Base-by-base conservation (phyloP, 2,329 filamentous ascomycete genomes). In the Biscogniauxia sp. region DNA sequence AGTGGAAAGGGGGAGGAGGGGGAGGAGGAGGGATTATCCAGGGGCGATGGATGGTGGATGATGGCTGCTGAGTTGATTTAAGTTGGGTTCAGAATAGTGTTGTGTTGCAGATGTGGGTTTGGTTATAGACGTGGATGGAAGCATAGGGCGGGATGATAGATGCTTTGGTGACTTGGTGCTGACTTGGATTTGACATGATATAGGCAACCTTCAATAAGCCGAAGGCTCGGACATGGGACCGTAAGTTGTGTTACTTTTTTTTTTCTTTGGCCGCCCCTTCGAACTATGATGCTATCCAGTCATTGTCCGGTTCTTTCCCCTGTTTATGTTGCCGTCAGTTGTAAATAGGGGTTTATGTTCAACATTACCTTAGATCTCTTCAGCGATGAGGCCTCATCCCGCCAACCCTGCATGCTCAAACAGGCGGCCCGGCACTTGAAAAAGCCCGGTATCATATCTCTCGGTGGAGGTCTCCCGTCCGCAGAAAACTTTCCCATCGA, bases 401-500 rank as follows among this genome's bases (percentile, higher is more conserved):
- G 86, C 56, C 75, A 85, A 74, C 88, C 83, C 37, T 91, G 85
- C 65, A 88, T 88, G n/a, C 80, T 98, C 62, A 98, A 98, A 77
- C 82, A 84, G 62, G 93, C 93, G 5, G 93, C 93, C 52, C 85
- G 84, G 59, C 89, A 88, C 73, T 84, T 98, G 57, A 90, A 89
- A 72, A 91, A 83, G 49, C 92, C 93, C 0, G 93, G 90, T 17
- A 78, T 97, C 61, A 95, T 99, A 72, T 97, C 93, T 1, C 87
- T 99, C 1, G 95, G 95, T 58, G 95, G 95, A 56, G 95, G 95
- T 3, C 80, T 99, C 20, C 95, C 95, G 3, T 93, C 92, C 15
- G 86, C 91, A 62, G 88, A 94, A 74, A 92, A 96, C 77, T 99
- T 99, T 72, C 95, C 95, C n/a, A 88, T 98, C 70, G 88, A 94